Conservation (phyloP, 2,329 filamentous ascomycete species). For the Pseudofabraea citricarpa region DNA sequence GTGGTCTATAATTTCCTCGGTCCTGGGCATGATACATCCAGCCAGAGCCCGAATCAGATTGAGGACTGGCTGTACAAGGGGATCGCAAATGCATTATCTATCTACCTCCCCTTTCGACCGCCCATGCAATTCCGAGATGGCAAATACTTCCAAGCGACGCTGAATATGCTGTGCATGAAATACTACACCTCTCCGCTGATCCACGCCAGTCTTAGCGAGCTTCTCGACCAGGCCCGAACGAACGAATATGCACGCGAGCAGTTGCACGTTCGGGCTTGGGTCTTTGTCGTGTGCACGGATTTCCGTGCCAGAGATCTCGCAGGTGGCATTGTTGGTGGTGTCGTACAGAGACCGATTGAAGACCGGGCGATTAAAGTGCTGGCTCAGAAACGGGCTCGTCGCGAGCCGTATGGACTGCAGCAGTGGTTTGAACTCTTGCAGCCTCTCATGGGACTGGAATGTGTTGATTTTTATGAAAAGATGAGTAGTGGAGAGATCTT, state of each 20-base stretch:
- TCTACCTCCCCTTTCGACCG: slow-evolving; percentile 20
- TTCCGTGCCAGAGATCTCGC: slow-evolving; percentile 10
- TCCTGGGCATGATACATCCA: no score
- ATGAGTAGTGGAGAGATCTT: slow-evolving; percentile 9
- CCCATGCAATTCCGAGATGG: slow-evolving; percentile 11
- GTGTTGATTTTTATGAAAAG: slow-evolving; percentile 5
- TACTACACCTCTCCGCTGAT: slow-evolving; percentile 21
- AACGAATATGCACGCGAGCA: slow-evolving; percentile 12
- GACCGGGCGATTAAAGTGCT: slow-evolving; percentile 14
- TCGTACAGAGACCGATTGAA: slow-evolving; percentile 11
- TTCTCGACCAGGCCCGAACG: slow-evolving; percentile 6
- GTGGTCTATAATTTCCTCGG: slow-evolving; percentile 16
- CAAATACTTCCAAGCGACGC: slow-evolving; percentile 18
- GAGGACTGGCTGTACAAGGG: slow-evolving; percentile 19
- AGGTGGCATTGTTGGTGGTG: neutral
- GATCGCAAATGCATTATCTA: slow-evolving; percentile 12
- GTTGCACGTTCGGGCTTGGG: slow-evolving; percentile 9
- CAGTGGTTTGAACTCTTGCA: slow-evolving; percentile 11
- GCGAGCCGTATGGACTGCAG: slow-evolving; percentile 10
- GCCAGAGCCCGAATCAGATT: slow-evolving; percentile 2
- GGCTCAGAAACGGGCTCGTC: slow-evolving; percentile 4
- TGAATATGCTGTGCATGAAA: slow-evolving; percentile 15
- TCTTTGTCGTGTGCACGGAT: slow-evolving; percentile 11
- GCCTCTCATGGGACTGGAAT: slow-evolving; percentile 13
- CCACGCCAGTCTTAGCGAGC: slow-evolving; percentile 4